Conservation (phyloP, 805 yeast genomes). For the Kodamaea sagamina region DNA sequence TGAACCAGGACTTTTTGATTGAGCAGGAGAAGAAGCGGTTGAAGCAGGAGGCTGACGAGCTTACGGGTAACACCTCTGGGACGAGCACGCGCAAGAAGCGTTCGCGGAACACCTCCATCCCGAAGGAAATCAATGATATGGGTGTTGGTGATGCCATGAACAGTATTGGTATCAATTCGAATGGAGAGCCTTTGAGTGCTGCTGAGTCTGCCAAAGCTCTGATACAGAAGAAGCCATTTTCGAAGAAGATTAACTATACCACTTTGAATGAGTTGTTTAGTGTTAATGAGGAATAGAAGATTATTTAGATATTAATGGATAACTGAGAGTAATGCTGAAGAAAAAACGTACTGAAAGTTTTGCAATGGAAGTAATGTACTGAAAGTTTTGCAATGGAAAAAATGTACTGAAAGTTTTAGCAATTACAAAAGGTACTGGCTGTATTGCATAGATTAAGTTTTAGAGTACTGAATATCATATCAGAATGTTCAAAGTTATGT, state of each 20-base stretch:
- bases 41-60: conserved; percentile 81
- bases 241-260: conserved; percentile 87
- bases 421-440: no score
- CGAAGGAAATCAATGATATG: conserved; percentile 26
- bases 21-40: conserved; percentile 84
- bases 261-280: conserved; percentile 61
- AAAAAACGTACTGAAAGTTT: no score
- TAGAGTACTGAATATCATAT: no score
- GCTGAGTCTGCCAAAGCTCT: conserved; percentile 78
- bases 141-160: conserved; percentile 34
- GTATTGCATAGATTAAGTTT: no score
- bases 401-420: no score
- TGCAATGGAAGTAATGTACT: neutral
- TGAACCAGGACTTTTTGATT: conserved; percentile 80
- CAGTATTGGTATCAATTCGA: conserved; percentile 41
- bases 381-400: no score
- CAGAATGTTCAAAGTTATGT: no score
- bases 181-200: conserved; percentile 54
- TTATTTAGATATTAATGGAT: no score
- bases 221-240: conserved; percentile 72
- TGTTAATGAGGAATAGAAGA: no score
- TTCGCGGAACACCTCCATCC: conserved; percentile 15
- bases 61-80: conserved; percentile 69
- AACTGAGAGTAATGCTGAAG: no score
- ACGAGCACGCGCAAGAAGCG: conserved; percentile 39